Evolutionary conservation across 2,329 filamentous ascomycete genomes (phyloP).

Genomic region (Phaeosphaeria sp.): DNA sequence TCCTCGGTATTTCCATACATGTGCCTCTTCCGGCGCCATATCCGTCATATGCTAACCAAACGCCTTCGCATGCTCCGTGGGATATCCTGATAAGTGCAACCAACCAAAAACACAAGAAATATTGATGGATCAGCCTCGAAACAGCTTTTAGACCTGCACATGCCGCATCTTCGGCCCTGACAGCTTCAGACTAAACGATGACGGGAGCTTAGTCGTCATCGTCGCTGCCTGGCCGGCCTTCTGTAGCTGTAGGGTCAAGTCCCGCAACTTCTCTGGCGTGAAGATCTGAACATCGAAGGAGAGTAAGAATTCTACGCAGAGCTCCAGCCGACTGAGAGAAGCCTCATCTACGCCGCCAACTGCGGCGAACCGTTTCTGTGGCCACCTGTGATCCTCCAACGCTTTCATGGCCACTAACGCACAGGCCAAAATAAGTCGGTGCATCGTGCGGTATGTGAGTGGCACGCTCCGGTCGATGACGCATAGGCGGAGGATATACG

Average conservation of each 20-base stretch:
- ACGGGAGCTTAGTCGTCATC: constrained; percentile 40
- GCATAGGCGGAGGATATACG: constrained; percentile 85
- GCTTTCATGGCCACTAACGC: constrained; percentile 92
- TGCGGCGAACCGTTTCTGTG: constrained; percentile 80
- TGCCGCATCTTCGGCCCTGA: constrained; percentile 33
- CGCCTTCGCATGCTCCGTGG: constrained; percentile 30
- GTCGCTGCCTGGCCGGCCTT: constrained; percentile 48
- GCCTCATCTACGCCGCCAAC: constrained; percentile 86
- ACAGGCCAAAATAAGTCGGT: constrained; percentile 83
- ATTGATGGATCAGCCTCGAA: constrained; percentile 7
- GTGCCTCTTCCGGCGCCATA: constrained; percentile 1
- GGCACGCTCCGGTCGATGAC: constrained; percentile 75
- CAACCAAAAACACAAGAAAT: constrained; percentile 18
- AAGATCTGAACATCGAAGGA: constrained; percentile 50
- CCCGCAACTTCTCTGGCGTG: constrained; percentile 41
- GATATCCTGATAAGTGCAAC: constrained; percentile 27
- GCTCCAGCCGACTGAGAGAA: constrained; percentile 84
- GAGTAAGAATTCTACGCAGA: constrained; percentile 66
- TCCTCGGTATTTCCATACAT: background rate
- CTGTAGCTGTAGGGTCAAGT: constrained; percentile 44
- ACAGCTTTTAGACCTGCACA: constrained; percentile 12
- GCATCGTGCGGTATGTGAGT: constrained; percentile 83
- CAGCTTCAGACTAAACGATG: constrained; percentile 42
- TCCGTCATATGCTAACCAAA: constrained; percentile 23
- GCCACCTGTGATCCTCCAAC: constrained; percentile 88